phyloP scores from a whole-genome alignment of 306 rosid species.

The Arachis stenosperma region DNA sequence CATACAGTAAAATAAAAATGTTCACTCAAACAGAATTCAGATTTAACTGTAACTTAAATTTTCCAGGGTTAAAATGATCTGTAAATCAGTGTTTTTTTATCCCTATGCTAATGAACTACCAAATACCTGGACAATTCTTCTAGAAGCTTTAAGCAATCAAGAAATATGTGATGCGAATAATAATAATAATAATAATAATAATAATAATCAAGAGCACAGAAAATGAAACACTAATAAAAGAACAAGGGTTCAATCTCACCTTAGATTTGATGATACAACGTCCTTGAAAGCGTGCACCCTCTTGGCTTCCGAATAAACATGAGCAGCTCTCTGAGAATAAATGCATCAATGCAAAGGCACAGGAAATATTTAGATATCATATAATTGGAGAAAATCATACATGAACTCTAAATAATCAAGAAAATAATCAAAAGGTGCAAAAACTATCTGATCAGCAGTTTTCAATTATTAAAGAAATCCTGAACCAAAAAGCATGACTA shows the following conservation, averaged over 20 bases:
- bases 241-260: slow-evolving; percentile 44
- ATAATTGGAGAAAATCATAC: slow-evolving; percentile 6
- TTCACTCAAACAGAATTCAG: slow-evolving; percentile 18
- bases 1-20: slow-evolving; percentile 9
- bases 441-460: not conserved
- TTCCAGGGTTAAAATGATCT: slow-evolving; percentile 19
- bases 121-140: slow-evolving; percentile 21
- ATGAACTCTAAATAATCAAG: slow-evolving; percentile 12
- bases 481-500: not conserved
- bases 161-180: slow-evolving; percentile 6
- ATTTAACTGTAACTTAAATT: slow-evolving; percentile 7
- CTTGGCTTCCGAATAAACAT: slow-evolving; percentile 96
- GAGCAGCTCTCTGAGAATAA: slow-evolving; percentile 79
- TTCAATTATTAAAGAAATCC: slow-evolving; percentile 23
- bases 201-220: slow-evolving; percentile 1
- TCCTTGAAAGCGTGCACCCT: slow-evolving; percentile 93
- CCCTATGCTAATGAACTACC: slow-evolving; percentile 14
- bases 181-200: no score
- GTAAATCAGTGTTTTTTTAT: slow-evolving; percentile 10
- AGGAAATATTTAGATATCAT: slow-evolving; percentile 4
- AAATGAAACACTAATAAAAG: not conserved
- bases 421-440: not conserved
- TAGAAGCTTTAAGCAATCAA: slow-evolving; percentile 21
- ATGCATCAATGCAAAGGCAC: slow-evolving; percentile 30
- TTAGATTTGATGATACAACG: slow-evolving; percentile 67